Evolutionary conservation across 768 basidiomycete genomes (phyloP).

Genomic region (Suillus tomentosus): DNA sequence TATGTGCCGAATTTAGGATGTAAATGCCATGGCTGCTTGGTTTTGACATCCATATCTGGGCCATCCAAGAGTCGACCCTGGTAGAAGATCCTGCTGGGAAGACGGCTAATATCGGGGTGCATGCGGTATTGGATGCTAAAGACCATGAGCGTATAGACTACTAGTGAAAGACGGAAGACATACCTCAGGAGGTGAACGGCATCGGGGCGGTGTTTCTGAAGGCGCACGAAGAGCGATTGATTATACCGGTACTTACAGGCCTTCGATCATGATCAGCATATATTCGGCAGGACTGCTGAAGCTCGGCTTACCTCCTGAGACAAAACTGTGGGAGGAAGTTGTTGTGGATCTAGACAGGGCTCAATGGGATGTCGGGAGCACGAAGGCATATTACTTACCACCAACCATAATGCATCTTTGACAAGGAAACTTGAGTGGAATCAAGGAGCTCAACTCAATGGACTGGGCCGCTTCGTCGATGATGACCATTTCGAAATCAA

Average conservation of each 20-base stretch:
- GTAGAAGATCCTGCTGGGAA: constrained; percentile 92
- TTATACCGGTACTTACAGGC: constrained; percentile 77
- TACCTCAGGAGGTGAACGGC: constrained; percentile 91
- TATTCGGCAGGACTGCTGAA: constrained; percentile 28
- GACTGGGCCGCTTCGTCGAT: constrained; percentile 99
- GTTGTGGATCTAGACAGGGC: constrained; percentile 67
- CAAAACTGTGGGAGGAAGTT: constrained; percentile 92
- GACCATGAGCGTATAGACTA: constrained; percentile 8
- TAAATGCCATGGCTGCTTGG: constrained; percentile 82
- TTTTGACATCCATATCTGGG: constrained; percentile 83
- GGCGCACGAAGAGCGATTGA: constrained; percentile 89
- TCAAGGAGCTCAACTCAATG: constrained; percentile 91
- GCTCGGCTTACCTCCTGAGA: constrained; percentile 52
- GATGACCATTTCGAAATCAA: constrained; percentile 93
- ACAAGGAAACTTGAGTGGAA: constrained; percentile 89
- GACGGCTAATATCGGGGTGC: constrained; percentile 92
- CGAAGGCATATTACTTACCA: constrained; percentile 42
- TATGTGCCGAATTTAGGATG: constrained; percentile 81
- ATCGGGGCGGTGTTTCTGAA: constrained; percentile 78
- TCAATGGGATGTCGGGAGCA: constrained; percentile 1
- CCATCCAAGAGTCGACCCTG: constrained; percentile 79
- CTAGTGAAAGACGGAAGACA: constrained; percentile 1
- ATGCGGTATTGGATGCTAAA: constrained; percentile 97
- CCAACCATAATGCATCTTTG: constrained; percentile 92
- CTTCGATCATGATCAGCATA: constrained; percentile 34